Evolutionary conservation across 352 stramenopile genomes (phyloP).

Genomic region (Pythium coloratum): DNA sequence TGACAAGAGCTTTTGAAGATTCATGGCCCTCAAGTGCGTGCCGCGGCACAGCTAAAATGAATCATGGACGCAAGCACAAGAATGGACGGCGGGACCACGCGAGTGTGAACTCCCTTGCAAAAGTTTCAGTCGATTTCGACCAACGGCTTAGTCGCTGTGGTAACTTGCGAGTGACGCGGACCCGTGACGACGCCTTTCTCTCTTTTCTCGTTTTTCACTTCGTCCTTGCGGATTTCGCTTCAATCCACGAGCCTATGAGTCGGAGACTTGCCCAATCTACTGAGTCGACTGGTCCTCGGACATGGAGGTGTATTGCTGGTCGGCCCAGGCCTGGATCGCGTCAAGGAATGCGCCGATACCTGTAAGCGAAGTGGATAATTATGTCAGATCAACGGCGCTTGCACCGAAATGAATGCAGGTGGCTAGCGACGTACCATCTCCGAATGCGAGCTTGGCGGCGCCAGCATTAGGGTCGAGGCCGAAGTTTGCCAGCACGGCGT

Average conservation of each 20-base stretch:
- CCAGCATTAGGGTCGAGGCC: constrained; percentile 78
- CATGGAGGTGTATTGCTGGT: constrained; percentile 57
- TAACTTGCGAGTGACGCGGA: background rate
- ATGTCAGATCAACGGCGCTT: background rate
- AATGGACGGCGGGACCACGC: constrained; percentile 6
- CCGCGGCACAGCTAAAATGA: background rate
- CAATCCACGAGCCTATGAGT: background rate
- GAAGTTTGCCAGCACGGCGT: constrained; percentile 90
- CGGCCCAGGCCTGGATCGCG: constrained; percentile 75
- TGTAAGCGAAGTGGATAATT: constrained; percentile 16
- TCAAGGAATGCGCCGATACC: constrained; percentile 77
- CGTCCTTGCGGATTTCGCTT: background rate
- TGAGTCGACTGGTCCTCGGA: constrained; percentile 10
- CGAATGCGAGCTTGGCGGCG: constrained; percentile 75
- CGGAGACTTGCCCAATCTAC: background rate
- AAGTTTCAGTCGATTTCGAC: constrained; percentile 8
- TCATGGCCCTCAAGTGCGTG: background rate
- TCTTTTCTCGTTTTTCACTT: background rate
- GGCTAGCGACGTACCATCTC: constrained; percentile 58
- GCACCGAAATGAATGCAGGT: background rate
- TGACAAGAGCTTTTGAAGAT: constrained; percentile 15
- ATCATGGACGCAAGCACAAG: constrained; percentile 1
- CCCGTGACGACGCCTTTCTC: background rate
- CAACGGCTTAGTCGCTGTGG: background rate
- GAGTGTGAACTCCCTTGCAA: background rate